Evolutionary conservation across 495 filamentous ascomycete genomes (phyloP), one percentile per base, ranked within the genome.

Genomic region (Parachaetomium inaequale): DNA sequence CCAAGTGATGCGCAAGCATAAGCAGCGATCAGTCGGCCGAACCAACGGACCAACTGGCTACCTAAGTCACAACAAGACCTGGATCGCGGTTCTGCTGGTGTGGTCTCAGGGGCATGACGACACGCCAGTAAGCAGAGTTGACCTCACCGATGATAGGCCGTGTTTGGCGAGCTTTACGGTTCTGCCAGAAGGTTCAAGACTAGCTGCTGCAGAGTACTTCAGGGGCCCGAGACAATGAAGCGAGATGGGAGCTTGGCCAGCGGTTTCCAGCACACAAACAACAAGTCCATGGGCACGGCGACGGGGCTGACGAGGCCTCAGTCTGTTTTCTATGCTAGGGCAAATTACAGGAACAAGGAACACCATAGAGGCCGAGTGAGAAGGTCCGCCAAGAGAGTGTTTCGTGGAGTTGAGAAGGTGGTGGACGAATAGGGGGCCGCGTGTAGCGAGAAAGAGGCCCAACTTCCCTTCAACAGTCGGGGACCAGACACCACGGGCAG

Each of bases 351-450:
- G n/a, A 34, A 29, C 5, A 25, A 52, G 15, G 45, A 32, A 38
- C 45, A 43, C 1, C n/a, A n/a, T 32, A 31, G 15, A n/a, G 19
- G 38, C 11, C 23, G 19, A 29, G 36, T 1, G 32, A 21, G 14
- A 29, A 23, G 58, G 29, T 42, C 10, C 47, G 63, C 58, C 63
- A 65, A 65, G 63, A 26, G 43, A n/a, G 28, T 17, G 38, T 25
- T 14, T 59, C 58, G 58, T 53, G 52, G 58, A 45, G 43, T 26
- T 26, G 26, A 40, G n/a, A 29, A 23, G 4, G 26, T 7, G 43
- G 55, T 42, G 47, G 61, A 58, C 68, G 61, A 68, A 70, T 71
- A 61, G 54, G 62, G 58, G 55, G 31, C 31, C 23, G 42, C 31
- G 52, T 25, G 59, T 64, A 72, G 66, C 66, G 68, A 66, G 57